phyloP scores from a whole-genome alignment of 1,139 yeast species.

The Debaryomyces sp. region DNA sequence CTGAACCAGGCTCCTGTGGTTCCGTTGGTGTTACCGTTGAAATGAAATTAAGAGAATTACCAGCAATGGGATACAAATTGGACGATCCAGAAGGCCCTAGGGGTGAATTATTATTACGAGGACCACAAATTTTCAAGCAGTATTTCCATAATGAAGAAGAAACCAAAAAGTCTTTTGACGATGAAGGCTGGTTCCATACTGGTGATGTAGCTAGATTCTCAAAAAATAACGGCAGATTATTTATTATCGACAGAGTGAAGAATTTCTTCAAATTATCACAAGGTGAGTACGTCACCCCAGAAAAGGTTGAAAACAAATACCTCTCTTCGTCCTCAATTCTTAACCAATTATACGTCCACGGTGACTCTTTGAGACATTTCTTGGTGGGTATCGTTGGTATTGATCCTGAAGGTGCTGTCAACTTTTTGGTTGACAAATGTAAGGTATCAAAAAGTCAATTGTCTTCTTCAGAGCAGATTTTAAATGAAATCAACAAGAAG shows the following conservation, averaged over 20 bases:
- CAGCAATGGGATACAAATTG: constrained; percentile 64
- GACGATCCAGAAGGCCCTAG: constrained; percentile 43
- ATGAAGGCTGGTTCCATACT: constrained; percentile 67
- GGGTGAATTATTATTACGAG: constrained; percentile 67
- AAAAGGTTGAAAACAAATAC: constrained; percentile 69
- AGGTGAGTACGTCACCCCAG: constrained; percentile 84
- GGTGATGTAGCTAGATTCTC: constrained; percentile 70
- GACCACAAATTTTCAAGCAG: constrained; percentile 63
- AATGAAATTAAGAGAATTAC: constrained; percentile 63
- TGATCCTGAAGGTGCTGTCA: constrained; percentile 35
- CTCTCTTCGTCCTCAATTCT: constrained; percentile 54
- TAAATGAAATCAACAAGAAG: constrained; percentile 27
- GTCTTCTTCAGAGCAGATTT: constrained; percentile 22
- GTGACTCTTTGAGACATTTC: constrained; percentile 33
- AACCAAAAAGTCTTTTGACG: constrained; percentile 26
- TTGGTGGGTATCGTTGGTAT: constrained; percentile 40
- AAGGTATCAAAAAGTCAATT: constrained; percentile 11
- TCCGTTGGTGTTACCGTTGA: constrained; percentile 56
- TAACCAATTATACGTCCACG: constrained; percentile 58
- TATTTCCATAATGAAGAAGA: constrained; percentile 59
- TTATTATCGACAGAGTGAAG: constrained; percentile 74
- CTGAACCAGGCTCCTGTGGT: constrained; percentile 67
- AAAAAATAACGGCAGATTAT: constrained; percentile 55
- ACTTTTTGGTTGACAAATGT: constrained; percentile 24
- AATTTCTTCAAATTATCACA: constrained; percentile 81